Base-by-base conservation (phyloP, 179 eudicot genomes). In the Silene coronaria region DNA sequence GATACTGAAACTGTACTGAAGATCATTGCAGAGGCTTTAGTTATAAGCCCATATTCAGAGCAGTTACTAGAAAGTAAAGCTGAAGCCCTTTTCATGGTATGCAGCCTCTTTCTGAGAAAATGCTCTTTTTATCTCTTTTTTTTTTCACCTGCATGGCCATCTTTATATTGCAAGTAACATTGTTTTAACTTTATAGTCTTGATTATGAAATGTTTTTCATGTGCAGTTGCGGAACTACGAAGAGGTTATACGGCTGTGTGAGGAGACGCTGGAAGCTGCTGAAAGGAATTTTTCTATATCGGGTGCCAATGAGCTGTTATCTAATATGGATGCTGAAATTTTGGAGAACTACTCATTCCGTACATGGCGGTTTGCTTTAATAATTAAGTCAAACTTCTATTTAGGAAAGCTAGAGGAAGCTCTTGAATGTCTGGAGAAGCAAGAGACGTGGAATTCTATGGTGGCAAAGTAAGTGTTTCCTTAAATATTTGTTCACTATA, bases 321-420 rank as follows among this genome's bases (percentile, higher is more conserved):
- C 80, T 67, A 22, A 76, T 51, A 57, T 78, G 81, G 85, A 86
- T 70, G 80, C 86, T 62, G 87, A 77, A 27, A 61, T 67, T 66
- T 36, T 76, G 62, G 74, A 81, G 57, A 77, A 75, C 65, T 83
- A 83, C 46, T 78, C 87, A 63, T 78, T 82, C 24, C 80, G 77
- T 75, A 75, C 85, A 46, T 96, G 99, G 97, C 88, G 99, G 78
- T 87, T 84, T 87, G 78, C 62, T 76, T 79, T 87, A 30, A 89
- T 85, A 78, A 83, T 89, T 63, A 92, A 84, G 81, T 86, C 96
- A 36, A 77, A 93, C 80, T 96, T 85, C 77, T 88, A 87, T 76
- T 62, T 88, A 75, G 99, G 99, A 73, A 91, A 81, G 88, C 97
- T 96, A 73, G 99, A 96, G 75, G 84, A 82, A 82, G 97, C 92